Conservation (phyloP, 495 filamentous ascomycete species). For the Podospora appendiculata region DNA sequence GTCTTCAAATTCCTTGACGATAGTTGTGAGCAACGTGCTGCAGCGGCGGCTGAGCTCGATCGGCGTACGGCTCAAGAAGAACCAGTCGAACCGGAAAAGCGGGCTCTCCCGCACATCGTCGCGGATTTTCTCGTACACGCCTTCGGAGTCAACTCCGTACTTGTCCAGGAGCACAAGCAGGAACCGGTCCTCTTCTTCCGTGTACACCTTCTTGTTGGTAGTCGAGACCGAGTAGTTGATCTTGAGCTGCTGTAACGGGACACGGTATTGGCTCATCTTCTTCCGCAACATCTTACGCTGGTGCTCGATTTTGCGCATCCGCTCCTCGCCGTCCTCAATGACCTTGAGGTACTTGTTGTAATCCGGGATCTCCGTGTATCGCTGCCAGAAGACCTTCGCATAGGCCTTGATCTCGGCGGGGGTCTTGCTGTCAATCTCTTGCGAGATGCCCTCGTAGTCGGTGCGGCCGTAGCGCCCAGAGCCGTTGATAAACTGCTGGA, state of each 20-base stretch:
- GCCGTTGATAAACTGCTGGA: slow-evolving; percentile 95
- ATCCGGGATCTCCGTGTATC: slow-evolving; percentile 80
- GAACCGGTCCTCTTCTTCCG: slow-evolving; percentile 97
- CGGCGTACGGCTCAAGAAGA: slow-evolving; percentile 90
- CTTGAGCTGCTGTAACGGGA: slow-evolving; percentile 94
- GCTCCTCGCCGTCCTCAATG: slow-evolving; percentile 88
- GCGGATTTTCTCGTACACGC: slow-evolving; percentile 76
- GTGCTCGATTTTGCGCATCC: slow-evolving; percentile 77
- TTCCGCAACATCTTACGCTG: slow-evolving; percentile 89
- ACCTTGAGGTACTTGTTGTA: slow-evolving; percentile 78
- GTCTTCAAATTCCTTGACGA: slow-evolving; percentile 87
- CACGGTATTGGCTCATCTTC: slow-evolving; percentile 93
- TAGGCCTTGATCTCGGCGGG: slow-evolving; percentile 80
- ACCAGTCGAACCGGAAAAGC: slow-evolving; percentile 98
- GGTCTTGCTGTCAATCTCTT: slow-evolving; percentile 87
- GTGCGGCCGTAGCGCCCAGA: slow-evolving; percentile 85
- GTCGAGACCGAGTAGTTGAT: slow-evolving; percentile 98
- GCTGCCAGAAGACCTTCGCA: slow-evolving; percentile 89
- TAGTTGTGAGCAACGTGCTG: slow-evolving; percentile 87
- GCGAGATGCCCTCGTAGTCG: slow-evolving; percentile 74
- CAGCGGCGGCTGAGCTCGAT: slow-evolving; percentile 87
- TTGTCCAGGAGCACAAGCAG: slow-evolving; percentile 87
- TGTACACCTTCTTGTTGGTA: slow-evolving; percentile 99
- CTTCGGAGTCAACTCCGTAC: slow-evolving; percentile 79
- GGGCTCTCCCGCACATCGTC: slow-evolving; percentile 92